A percentile compares a stretch with the other conserved stretches of the same genome.
These are phyloP conservation scores for Metschnikowia amazonensis DNA, from an alignment of 805 yeast species.

Conservation along the genomic window DNA sequence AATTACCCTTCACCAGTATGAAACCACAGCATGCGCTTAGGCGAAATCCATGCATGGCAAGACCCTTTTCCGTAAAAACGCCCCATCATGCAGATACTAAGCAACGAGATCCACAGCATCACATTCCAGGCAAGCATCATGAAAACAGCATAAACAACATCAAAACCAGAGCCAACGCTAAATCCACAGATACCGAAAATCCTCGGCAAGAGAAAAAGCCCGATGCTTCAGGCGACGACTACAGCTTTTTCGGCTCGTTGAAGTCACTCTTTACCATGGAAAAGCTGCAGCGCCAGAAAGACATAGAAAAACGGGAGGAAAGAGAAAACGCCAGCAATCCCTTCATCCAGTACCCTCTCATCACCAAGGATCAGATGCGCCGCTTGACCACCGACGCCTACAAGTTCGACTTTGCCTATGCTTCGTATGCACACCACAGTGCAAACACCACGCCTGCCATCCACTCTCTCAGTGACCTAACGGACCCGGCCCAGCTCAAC, in stretches of 20 bases:
- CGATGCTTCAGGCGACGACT: neutral
- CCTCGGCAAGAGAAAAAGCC: neutral
- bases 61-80: neutral
- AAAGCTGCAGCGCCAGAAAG: conserved; percentile 7
- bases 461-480: conserved; percentile 47
- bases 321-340: conserved; percentile 30
- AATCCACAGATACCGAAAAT: neutral
- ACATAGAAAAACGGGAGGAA: conserved; percentile 14
- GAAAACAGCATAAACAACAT: neutral
- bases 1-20: neutral
- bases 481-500: conserved; percentile 45
- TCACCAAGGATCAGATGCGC: conserved; percentile 38
- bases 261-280: conserved; percentile 3
- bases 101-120: neutral
- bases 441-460: conserved; percentile 35
- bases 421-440: conserved; percentile 49
- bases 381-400: conserved; percentile 30
- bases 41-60: neutral
- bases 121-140: neutral
- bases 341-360: conserved; percentile 38
- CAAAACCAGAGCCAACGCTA: neutral
- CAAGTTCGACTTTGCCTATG: conserved; percentile 43
- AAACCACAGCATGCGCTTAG: neutral
- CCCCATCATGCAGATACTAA: neutral
- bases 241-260: conserved; percentile 2